Conservation (phyloP, 2,329 filamentous ascomycete genomes). For the Penicillium sp. region DNA sequence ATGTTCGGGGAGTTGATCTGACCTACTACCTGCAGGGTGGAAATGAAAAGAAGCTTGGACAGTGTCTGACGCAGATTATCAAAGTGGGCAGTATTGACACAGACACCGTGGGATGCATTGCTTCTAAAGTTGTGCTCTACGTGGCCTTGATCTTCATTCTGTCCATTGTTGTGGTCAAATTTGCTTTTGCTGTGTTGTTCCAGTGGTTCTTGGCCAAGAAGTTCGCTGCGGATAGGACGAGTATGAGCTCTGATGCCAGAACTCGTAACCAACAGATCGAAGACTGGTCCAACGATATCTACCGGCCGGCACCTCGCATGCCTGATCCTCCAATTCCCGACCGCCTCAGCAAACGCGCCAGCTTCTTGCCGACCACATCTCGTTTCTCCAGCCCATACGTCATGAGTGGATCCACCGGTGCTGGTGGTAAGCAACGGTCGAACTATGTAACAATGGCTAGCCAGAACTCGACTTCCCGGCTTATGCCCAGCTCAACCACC, state of each 20-base stretch:
- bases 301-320: slow-evolving; percentile 81
- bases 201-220: slow-evolving; percentile 93
- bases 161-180: slow-evolving; percentile 81
- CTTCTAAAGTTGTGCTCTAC: slow-evolving; percentile 94
- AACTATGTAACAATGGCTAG: slow-evolving; percentile 91
- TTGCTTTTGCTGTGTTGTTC: slow-evolving; percentile 84
- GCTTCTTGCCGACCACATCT: slow-evolving; percentile 90
- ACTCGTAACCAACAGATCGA: slow-evolving; percentile 92
- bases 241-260: slow-evolving; percentile 75
- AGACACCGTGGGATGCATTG: slow-evolving; percentile 94
- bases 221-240: slow-evolving; percentile 83
- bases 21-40: slow-evolving; percentile 82
- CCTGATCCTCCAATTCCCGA: slow-evolving; percentile 72
- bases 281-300: slow-evolving; percentile 97
- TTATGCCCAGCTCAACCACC: slow-evolving; percentile 57
- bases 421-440: slow-evolving; percentile 51
- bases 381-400: slow-evolving; percentile 91
- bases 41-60: slow-evolving; percentile 75
- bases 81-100: slow-evolving; percentile 96
- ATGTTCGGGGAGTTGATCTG: slow-evolving; percentile 79
- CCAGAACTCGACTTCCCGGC: slow-evolving; percentile 72
- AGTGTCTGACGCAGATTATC: slow-evolving; percentile 90
- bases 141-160: slow-evolving; percentile 90
- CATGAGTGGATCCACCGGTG: slow-evolving; percentile 54
- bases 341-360: slow-evolving; percentile 75